Percentiles rank a stretch among this genome's conserved stretches.
These are phyloP conservation scores for Austropuccinia psidii DNA, from an alignment of 1,284 basidiomycete species.

Conservation along the genomic window DNA sequence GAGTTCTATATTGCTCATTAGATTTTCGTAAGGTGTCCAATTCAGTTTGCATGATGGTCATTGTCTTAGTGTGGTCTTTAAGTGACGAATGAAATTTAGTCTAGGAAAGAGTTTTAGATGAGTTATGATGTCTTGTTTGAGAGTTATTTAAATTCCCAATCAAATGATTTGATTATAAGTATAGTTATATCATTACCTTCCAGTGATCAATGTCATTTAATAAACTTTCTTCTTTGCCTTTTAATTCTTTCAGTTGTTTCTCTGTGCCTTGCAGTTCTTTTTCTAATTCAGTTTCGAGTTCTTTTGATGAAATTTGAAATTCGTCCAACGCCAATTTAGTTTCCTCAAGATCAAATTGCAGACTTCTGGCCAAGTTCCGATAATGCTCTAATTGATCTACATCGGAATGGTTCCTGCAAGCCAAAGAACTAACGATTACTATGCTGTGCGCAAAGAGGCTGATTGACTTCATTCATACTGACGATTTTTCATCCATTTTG, in stretches of 20 bases:
- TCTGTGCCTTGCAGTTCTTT: conserved; percentile 78
- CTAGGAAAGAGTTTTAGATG: conserved; percentile 50
- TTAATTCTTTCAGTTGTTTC: conserved; percentile 71
- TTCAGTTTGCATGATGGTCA: conserved; percentile 75
- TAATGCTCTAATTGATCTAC: conserved; percentile 16
- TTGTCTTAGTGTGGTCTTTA: conserved; percentile 78
- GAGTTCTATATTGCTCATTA: conserved; percentile 40
- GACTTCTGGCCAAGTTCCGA: conserved; percentile 22
- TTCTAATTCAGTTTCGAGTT: conserved; percentile 86
- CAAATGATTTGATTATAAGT: conserved; percentile 23
- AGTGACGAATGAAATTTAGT: conserved; percentile 79
- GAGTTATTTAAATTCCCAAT: not conserved
- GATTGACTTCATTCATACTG: no score
- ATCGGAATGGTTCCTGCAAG: conserved; percentile 11
- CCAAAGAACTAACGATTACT: not conserved
- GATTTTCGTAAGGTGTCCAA: conserved; percentile 55
- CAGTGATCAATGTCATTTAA: conserved; percentile 79
- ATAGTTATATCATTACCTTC: conserved; percentile 59
- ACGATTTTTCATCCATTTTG: no score
- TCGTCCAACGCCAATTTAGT: conserved; percentile 54
- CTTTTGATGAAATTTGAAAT: conserved; percentile 80
- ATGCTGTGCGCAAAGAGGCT: no score
- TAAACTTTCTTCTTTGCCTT: conserved; percentile 62
- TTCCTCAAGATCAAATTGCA: conserved; percentile 31
- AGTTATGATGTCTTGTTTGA: conserved; percentile 31